These are phyloP conservation scores for Lentinula boryana DNA, from an alignment of 768 basidiomycete genomes.

Conservation along the genomic window DNA sequence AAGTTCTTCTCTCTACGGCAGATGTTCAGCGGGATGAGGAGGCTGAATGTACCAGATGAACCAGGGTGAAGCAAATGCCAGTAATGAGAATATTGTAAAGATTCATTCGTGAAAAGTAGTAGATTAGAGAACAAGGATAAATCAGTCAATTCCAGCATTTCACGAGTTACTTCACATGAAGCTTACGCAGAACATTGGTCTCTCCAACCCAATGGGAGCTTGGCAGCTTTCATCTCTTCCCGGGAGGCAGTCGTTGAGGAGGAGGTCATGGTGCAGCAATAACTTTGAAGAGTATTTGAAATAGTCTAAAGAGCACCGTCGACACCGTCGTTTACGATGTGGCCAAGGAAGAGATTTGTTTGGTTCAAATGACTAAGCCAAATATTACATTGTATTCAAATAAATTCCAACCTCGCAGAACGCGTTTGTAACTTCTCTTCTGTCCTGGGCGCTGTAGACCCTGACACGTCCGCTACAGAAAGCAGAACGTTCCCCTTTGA, in stretches of 20 bases:
- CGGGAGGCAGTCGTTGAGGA: conserved; percentile 78
- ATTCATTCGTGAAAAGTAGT: conserved; percentile 3
- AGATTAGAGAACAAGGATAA: conserved; percentile 4
- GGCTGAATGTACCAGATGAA: conserved; percentile 31
- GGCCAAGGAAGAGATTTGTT: background rate
- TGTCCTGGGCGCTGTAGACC: too few relatives aligned
- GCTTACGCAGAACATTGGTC: conserved; percentile 90
- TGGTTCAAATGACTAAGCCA: background rate
- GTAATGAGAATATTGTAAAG: too few relatives aligned
- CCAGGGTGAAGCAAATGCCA: too few relatives aligned
- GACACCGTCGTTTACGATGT: background rate
- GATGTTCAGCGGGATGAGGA: conserved; percentile 81
- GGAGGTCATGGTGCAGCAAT: conserved; percentile 46
- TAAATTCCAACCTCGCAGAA: too few relatives aligned
- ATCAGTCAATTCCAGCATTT: background rate
- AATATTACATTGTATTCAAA: background rate
- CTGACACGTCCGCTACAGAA: too few relatives aligned
- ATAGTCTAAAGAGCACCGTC: background rate
- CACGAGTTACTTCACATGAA: background rate
- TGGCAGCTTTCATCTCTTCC: conserved; percentile 67
- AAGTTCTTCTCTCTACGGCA: conserved; percentile 77
- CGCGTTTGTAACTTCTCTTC: too few relatives aligned
- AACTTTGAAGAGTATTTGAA: background rate
- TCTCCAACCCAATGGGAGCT: conserved; percentile 78
- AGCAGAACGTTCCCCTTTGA: too few relatives aligned